A percentile compares a stretch with the other conserved stretches of the same genome.
These are phyloP conservation scores for Deuterostichococcus epilithicus DNA, from an alignment of 139 green algal species.

Conservation along the genomic window DNA sequence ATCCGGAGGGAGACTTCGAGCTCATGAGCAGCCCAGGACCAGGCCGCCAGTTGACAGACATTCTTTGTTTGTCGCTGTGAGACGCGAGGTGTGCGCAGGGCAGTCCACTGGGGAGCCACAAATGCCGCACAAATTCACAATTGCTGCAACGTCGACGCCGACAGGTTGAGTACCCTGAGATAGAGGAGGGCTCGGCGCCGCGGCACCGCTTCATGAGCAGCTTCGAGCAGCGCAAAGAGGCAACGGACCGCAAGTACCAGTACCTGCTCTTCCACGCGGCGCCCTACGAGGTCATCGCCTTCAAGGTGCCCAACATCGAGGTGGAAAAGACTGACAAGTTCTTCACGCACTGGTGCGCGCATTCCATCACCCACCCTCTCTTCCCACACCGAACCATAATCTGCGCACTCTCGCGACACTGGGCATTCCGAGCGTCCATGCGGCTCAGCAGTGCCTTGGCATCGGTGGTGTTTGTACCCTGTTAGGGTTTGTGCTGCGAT, in stretches of 20 bases:
- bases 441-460: no score
- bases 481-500: no score
- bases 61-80: no score
- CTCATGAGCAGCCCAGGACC: no score
- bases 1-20: no score
- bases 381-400: no score
- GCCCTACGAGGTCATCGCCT: constrained; percentile 95
- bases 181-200: constrained; percentile 83
- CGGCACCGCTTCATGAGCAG: constrained; percentile 96
- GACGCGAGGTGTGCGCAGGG: no score
- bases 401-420: no score
- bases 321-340: constrained; percentile 82
- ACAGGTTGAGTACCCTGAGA: constrained; percentile 97
- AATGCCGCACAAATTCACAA: background rate
- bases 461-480: no score
- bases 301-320: constrained; percentile 93
- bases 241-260: constrained; percentile 79
- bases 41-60: no score
- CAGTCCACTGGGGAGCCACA: no score
- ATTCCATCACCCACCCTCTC: background rate
- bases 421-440: no score
- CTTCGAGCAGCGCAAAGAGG: constrained; percentile 93
- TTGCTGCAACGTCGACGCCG: background rate
- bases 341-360: constrained; percentile 85
- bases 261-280: constrained; percentile 98